phyloP scores from a whole-genome alignment of 2,329 filamentous ascomycete genomes.

The Cordyceps tenuipes region DNA sequence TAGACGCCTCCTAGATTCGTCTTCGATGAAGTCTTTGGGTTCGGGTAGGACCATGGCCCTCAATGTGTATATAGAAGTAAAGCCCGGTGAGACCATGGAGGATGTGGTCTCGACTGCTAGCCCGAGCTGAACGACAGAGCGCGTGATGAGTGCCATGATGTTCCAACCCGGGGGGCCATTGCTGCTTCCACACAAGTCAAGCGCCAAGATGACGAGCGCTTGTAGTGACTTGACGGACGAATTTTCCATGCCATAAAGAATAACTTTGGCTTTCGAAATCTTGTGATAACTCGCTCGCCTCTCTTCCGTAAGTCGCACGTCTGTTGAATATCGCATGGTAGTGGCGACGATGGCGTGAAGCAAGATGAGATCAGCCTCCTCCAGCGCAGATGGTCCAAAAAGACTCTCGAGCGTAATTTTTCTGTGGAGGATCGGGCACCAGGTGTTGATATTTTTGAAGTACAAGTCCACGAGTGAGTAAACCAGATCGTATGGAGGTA shows the following conservation, averaged over 20 bases:
- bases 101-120: conserved; percentile 77
- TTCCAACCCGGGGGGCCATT: conserved; percentile 93
- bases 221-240: conserved; percentile 83
- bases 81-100: conserved; percentile 66
- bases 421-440: conserved; percentile 85
- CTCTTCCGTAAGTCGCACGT: conserved; percentile 64
- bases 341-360: conserved; percentile 86
- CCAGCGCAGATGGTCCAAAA: conserved; percentile 67
- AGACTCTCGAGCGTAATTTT: conserved; percentile 73
- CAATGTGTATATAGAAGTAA: conserved; percentile 81
- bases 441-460: conserved; percentile 73
- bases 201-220: conserved; percentile 75
- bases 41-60: conserved; percentile 79
- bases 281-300: conserved; percentile 68
- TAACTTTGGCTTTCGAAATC: conserved; percentile 74
- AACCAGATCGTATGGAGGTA: conserved; percentile 66
- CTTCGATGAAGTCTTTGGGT: conserved; percentile 77
- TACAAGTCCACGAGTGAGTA: conserved; percentile 68
- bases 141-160: conserved; percentile 77
- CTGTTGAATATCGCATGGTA: conserved; percentile 74
- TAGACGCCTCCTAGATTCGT: conserved; percentile 72
- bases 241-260: conserved; percentile 82
- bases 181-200: conserved; percentile 77
- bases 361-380: conserved; percentile 74
- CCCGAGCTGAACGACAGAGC: conserved; percentile 81